Percentiles rank a stretch among this genome's conserved stretches.
phyloP scores from a whole-genome alignment of 257 asterid species.

The Apocynum venetum region DNA sequence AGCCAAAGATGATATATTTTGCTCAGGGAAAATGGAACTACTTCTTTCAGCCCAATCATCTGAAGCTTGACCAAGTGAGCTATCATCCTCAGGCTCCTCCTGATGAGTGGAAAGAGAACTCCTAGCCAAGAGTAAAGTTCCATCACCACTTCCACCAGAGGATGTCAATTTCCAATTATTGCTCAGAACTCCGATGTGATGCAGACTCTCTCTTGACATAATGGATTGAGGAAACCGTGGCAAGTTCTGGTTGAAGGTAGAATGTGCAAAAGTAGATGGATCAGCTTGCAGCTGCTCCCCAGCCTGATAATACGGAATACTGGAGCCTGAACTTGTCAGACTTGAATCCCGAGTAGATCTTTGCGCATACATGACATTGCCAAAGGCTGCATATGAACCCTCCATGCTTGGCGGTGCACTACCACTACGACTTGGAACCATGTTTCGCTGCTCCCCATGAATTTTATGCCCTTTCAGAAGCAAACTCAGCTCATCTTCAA shows the following conservation, averaged over 20 bases:
- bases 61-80: slow-evolving; percentile 35
- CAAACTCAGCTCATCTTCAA: slow-evolving; percentile 63
- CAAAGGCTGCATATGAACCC: slow-evolving; percentile 60
- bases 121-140: slow-evolving; percentile 34
- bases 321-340: slow-evolving; percentile 31
- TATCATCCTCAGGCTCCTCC: slow-evolving; percentile 75
- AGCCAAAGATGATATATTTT: slow-evolving; percentile 29
- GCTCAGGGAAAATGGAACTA: slow-evolving; percentile 28
- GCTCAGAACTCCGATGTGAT: slow-evolving; percentile 37
- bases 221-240: slow-evolving; percentile 46
- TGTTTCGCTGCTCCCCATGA: slow-evolving; percentile 37
- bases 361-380: slow-evolving; percentile 38
- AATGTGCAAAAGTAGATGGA: slow-evolving; percentile 35
- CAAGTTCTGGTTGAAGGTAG: slow-evolving; percentile 33
- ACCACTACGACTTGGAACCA: slow-evolving; percentile 68
- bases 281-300: slow-evolving; percentile 37
- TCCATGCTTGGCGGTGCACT: slow-evolving; percentile 96
- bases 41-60: slow-evolving; percentile 37
- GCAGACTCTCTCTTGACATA: slow-evolving; percentile 36
- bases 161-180: slow-evolving; percentile 42
- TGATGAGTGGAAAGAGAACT: slow-evolving; percentile 66
- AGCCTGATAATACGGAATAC: slow-evolving; percentile 25
- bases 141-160: slow-evolving; percentile 35
- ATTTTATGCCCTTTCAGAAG: slow-evolving; percentile 48
- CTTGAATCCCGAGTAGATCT: slow-evolving; percentile 24